Evolutionary conservation across 352 stramenopile species (phyloP), one percentile per base, ranked within the genome.

Genomic region (Phytophthora pini): DNA sequence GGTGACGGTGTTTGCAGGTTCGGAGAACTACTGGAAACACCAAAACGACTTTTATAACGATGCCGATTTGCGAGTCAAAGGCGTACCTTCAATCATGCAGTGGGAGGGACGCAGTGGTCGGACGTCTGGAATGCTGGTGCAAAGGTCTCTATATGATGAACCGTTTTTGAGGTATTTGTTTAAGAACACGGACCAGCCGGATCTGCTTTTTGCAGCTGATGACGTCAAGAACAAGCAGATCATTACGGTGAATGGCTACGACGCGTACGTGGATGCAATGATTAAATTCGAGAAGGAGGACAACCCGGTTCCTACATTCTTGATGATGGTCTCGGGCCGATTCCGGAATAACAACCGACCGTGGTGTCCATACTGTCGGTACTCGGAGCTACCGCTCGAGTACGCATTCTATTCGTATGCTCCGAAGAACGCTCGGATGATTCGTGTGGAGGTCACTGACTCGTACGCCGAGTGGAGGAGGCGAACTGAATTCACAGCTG

Each of bases 301-400:
- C n/a, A 61, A 74, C 31, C 65, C 74, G 1, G 67, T 62, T 4
- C 40, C 67, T n/a, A 83, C 81, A 15, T 93, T 84, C 34, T 39
- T 94, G 2, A 64, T 91, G 52, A 92, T 94, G 58, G 72, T 94
- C 0, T 92, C 84, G 0, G 87, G 84, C 5, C 72, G 78, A 49
- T 77, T 93, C 58, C 56, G 48, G 22, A 62, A 76, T 46, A 94
- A 94, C 63, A 85, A 92, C 40, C 75, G 87, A 2, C 81, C 83
- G 43, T 94, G 87, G 84, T 94, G 87, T 70, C 80, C 82, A 13
- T 94, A 91, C 70, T 94, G 87, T 49, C 84, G 87, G 15, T 93
- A 79, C 65, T 89, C 80, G 4, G 80, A 94, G 61, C 57, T 92
- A 27, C 81, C 84, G 1, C 27, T 91, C 15, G 81, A 94, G 70